Evolutionary conservation across 352 stramenopile genomes (phyloP).

Genomic region (Pythium sukuiense): DNA sequence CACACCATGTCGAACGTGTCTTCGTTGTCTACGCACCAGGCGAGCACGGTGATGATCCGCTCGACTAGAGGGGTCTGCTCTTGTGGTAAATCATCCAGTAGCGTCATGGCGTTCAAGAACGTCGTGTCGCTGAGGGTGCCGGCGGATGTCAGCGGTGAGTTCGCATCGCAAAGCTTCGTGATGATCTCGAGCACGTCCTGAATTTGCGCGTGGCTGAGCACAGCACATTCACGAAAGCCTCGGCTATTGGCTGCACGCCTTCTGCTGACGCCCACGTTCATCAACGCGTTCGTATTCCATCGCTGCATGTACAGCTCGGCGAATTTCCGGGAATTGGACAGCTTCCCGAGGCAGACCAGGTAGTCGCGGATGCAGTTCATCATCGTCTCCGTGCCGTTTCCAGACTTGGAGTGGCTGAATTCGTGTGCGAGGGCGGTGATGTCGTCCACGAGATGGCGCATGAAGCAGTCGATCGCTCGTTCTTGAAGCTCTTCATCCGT

Average conservation of each 20-base stretch:
- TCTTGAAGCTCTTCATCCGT: constrained; percentile 50
- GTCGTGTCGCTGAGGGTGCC: constrained; percentile 21
- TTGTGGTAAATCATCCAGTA: constrained; percentile 21
- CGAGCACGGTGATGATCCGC: constrained; percentile 15
- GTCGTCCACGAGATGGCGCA: constrained; percentile 41
- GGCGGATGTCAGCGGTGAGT: constrained; percentile 4
- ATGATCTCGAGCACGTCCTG: constrained; percentile 35
- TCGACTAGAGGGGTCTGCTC: constrained; percentile 15
- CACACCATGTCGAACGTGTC: constrained; percentile 29
- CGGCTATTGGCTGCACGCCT: constrained; percentile 37
- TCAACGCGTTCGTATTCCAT: constrained; percentile 49
- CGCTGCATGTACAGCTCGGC: constrained; percentile 48
- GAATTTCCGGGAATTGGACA: constrained; percentile 43
- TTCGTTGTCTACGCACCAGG: constrained; percentile 24
- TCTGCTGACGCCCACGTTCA: constrained; percentile 41
- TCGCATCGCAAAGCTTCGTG: constrained; percentile 11
- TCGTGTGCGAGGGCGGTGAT: constrained; percentile 12
- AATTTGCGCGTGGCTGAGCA: constrained; percentile 35
- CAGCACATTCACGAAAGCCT: constrained; percentile 41
- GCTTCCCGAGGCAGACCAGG: constrained; percentile 39
- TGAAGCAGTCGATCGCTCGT: constrained; percentile 51
- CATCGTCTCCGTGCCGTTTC: neutral
- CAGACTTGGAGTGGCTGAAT: constrained; percentile 12
- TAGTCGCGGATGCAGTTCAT: constrained; percentile 25
- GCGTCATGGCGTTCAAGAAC: constrained; percentile 25